Conservation (phyloP, 176 grass and related monocot genomes). For the Triticum turgidum region DNA sequence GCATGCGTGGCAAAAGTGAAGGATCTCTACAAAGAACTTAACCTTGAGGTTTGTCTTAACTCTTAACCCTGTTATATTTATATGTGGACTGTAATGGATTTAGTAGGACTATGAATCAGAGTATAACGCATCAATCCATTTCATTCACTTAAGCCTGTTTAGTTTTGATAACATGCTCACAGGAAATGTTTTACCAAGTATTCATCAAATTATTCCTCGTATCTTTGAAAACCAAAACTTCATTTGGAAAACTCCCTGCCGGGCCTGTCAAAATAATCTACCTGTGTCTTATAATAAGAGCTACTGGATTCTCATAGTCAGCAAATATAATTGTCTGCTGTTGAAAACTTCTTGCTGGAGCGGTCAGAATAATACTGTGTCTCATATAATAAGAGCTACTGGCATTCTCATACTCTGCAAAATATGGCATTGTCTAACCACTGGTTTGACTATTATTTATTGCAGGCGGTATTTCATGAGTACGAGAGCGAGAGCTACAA, state of each 20-base stretch:
- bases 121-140: neutral
- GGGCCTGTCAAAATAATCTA: neutral
- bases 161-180: neutral
- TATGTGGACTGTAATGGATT: neutral
- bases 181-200: neutral
- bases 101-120: neutral
- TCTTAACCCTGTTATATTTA: constrained; percentile 22
- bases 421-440: neutral
- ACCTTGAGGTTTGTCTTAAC: constrained; percentile 80
- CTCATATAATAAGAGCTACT: neutral
- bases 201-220: neutral
- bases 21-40: constrained; percentile 74
- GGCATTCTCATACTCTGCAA: neutral
- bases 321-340: neutral
- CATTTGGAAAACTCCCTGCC: neutral
- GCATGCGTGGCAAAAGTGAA: constrained; percentile 88
- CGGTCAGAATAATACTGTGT: neutral
- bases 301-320: neutral
- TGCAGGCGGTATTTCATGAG: constrained; percentile 53
- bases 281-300: neutral
- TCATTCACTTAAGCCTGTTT: neutral
- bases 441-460: neutral
- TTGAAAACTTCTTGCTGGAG: neutral
- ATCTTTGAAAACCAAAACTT: neutral
- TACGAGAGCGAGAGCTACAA: constrained; percentile 74